These are phyloP conservation scores for Acacia concinna DNA, from an alignment of 331 rosid species.

Conservation along the genomic window DNA sequence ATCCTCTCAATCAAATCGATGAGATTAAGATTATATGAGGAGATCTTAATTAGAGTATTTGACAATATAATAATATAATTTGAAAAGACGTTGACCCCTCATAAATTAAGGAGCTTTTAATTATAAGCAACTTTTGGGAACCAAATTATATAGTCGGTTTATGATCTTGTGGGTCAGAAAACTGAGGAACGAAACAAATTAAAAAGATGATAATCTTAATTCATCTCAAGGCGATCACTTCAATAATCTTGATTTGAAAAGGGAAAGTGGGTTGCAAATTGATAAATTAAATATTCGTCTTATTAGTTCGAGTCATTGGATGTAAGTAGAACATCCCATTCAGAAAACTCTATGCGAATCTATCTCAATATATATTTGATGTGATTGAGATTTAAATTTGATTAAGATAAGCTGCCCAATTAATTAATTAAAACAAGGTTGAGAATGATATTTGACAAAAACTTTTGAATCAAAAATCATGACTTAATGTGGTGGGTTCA, in stretches of 20 bases:
- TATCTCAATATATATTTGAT: conserved; percentile 29
- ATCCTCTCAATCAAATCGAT: conserved; percentile 2
- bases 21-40: conserved; percentile 12
- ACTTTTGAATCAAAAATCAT: conserved; percentile 29
- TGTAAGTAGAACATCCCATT: conserved; percentile 52
- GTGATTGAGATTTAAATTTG: conserved; percentile 39
- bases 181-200: not conserved
- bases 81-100: not conserved
- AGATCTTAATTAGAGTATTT: not conserved
- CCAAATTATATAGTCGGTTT: not conserved
- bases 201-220: not conserved
- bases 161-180: conserved; percentile 40
- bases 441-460: conserved; percentile 45
- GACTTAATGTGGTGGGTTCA: conserved; percentile 30
- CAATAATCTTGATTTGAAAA: conserved; percentile 2
- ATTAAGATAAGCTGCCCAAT: conserved; percentile 36
- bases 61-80: not conserved
- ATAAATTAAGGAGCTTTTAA: not conserved
- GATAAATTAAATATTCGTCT: conserved; percentile 32
- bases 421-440: not conserved
- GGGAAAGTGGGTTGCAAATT: conserved; percentile 3
- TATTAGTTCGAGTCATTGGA: conserved; percentile 7
- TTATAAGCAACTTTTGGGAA: not conserved
- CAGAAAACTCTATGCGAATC: conserved; percentile 35
- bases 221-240: not conserved